Conservation (phyloP, 75 land plant genomes). For the Pinus tabuliformis region DNA sequence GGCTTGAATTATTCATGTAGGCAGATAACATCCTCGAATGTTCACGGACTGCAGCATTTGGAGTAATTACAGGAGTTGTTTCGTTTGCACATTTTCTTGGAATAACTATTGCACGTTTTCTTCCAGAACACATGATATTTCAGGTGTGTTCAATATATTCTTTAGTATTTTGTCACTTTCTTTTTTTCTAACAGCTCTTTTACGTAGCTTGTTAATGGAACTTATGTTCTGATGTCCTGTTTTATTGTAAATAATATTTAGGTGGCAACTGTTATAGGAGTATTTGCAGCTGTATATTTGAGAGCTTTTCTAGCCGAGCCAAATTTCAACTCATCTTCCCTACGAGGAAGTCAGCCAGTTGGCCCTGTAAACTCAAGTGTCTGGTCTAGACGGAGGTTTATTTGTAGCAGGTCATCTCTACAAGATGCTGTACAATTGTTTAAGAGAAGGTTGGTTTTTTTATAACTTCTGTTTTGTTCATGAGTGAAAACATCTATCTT, state of each 20-base stretch:
- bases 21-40: conserved; percentile 57
- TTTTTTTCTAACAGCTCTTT: neutral
- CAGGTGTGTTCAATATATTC: conserved; percentile 22
- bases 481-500: too few relatives aligned
- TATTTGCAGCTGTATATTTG: conserved; percentile 51
- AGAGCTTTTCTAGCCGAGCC: conserved; percentile 38
- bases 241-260: conserved; percentile 9
- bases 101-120: conserved; percentile 58
- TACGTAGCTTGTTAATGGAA: neutral
- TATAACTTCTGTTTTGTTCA: too few relatives aligned
- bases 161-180: neutral
- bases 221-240: neutral
- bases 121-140: conserved; percentile 45
- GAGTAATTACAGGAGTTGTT: conserved; percentile 54
- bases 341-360: conserved; percentile 4
- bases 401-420: conserved; percentile 20
- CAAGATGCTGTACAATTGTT: conserved; percentile 14
- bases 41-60: conserved; percentile 57
- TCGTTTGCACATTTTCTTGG: conserved; percentile 61
- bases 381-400: conserved; percentile 11
- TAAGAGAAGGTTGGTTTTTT: conserved; percentile 11
- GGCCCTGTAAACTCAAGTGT: neutral
- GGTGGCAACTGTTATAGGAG: conserved; percentile 41
- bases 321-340: neutral
- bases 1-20: conserved; percentile 25